Evolutionary conservation across 164 flowering plant genomes (phyloP), one percentile per base, ranked within the genome.

Genomic region (Umbellularia californica): DNA sequence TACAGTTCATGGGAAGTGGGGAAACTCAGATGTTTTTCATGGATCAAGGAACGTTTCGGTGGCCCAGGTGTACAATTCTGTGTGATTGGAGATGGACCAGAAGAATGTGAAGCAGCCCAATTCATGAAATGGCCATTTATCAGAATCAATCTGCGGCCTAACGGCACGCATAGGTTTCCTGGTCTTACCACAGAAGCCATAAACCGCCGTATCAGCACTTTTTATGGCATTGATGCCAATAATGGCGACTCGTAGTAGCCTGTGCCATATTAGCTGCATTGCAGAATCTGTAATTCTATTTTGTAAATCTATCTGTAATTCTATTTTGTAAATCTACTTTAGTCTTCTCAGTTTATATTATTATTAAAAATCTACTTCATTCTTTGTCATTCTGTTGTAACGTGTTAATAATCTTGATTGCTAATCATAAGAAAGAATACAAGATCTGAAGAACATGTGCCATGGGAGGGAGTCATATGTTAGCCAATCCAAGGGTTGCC

Each of bases 1-100:
- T 95, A 93, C 84, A 93, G 99, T 84, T 92, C 99, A 60, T 87
- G 90, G 92, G 98, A 95, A 41, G 93, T 89, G 35, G 98, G 97
- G 52, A 95, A 95, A 80, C 84, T 79, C 68, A 86, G 86, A 71
- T 95, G 98, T 78, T 95, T 95, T 79, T 76, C 86, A 58, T 88
- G 86, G 96, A 88, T 93, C 82, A 88, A 85, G 75, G 90, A 90
- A 66, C 94, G 95, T 2, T 95, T 86, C 71, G 76, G 69, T 50
- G 69, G 81, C 71, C 87, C 87, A 27, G 85, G 84, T 75, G 83
- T 83, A 67, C 88, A 77, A 69, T 95, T 93, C 74, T 95, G 99
- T 70, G 99, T 83, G 27, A 92, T 95, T 70, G 99, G 99, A 12
- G 95, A 95, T 79, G 98, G 99, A 23, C 87, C 87, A 90, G 99